Conservation (phyloP, 305 asterid genomes). For the Plantago coronopus region DNA sequence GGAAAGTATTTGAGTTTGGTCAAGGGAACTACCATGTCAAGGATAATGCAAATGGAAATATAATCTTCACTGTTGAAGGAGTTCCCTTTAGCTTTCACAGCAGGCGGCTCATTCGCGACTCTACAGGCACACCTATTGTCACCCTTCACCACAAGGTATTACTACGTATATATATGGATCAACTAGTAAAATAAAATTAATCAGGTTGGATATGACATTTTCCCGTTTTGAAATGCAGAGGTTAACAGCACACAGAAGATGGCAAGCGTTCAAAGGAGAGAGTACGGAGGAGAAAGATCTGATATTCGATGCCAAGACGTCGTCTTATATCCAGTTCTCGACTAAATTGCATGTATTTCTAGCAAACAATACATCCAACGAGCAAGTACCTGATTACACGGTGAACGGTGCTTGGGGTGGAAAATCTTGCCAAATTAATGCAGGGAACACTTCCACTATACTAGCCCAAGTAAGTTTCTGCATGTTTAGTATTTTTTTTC, state of each 20-base stretch:
- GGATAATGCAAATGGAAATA: neutral
- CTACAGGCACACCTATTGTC: conserved; percentile 22
- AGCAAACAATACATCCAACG: conserved; percentile 30
- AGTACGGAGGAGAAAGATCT: conserved; percentile 25
- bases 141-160: conserved; percentile 27
- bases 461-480: conserved; percentile 33
- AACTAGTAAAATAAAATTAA: no score
- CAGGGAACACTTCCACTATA: conserved; percentile 26
- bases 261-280: conserved; percentile 37
- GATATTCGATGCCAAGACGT: conserved; percentile 26
- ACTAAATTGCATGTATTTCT: conserved; percentile 35
- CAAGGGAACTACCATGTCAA: conserved; percentile 1
- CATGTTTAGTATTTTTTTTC: neutral
- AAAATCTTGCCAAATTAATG: conserved; percentile 22
- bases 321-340: conserved; percentile 26
- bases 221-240: conserved; percentile 26
- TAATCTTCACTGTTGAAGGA: neutral
- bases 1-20: neutral
- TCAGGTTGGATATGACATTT: no score
- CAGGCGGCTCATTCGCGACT: conserved; percentile 19
- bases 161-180: neutral
- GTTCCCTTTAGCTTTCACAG: conserved; percentile 17
- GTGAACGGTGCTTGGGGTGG: conserved; percentile 25
- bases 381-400: conserved; percentile 27
- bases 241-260: conserved; percentile 21